Evolutionary conservation across 129 eudicot genomes (phyloP).

Genomic region (Centella asiatica): DNA sequence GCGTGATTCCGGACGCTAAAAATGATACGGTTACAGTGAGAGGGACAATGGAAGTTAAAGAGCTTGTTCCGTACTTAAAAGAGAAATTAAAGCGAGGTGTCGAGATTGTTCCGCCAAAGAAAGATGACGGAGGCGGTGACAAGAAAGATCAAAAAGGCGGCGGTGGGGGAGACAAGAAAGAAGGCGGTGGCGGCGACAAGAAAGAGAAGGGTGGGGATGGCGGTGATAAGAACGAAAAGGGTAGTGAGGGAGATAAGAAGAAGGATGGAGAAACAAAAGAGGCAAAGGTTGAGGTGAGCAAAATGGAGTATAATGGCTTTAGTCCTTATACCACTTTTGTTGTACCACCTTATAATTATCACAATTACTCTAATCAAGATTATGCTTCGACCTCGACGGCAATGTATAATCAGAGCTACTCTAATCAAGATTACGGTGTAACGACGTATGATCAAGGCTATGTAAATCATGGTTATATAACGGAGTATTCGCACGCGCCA

Average conservation of each 20-base stretch:
- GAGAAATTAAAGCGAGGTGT: conserved; percentile 38
- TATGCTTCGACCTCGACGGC: conserved; percentile 2
- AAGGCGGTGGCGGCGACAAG: conserved; percentile 25
- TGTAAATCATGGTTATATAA: conserved; percentile 28
- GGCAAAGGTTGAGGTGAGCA: conserved; percentile 41
- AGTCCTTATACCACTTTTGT: conserved; percentile 30
- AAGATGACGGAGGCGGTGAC: conserved; percentile 31
- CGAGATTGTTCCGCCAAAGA: conserved; percentile 47
- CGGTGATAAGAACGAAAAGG: conserved; percentile 7
- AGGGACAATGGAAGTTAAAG: conserved; percentile 56
- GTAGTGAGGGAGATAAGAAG: conserved; percentile 17
- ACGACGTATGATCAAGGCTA: conserved; percentile 26
- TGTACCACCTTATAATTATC: conserved; percentile 19
- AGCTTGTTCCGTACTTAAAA: conserved; percentile 31
- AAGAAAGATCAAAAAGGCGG: conserved; percentile 18
- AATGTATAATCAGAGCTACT: conserved; percentile 33
- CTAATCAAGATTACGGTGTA: conserved; percentile 44
- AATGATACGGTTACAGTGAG: conserved; percentile 43
- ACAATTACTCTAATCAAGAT: conserved; percentile 6
- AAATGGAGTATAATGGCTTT: conserved; percentile 34
- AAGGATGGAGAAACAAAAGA: conserved; percentile 29
- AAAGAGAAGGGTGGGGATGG: conserved; percentile 20
- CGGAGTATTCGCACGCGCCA: conserved; percentile 21
- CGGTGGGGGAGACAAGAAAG: conserved; percentile 23
- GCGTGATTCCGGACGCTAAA: conserved; percentile 28